Percentiles rank a stretch among this genome's conserved stretches.
These are phyloP conservation scores for Gentiana straminea DNA, from an alignment of 257 asterid genomes.

Conservation along the genomic window DNA sequence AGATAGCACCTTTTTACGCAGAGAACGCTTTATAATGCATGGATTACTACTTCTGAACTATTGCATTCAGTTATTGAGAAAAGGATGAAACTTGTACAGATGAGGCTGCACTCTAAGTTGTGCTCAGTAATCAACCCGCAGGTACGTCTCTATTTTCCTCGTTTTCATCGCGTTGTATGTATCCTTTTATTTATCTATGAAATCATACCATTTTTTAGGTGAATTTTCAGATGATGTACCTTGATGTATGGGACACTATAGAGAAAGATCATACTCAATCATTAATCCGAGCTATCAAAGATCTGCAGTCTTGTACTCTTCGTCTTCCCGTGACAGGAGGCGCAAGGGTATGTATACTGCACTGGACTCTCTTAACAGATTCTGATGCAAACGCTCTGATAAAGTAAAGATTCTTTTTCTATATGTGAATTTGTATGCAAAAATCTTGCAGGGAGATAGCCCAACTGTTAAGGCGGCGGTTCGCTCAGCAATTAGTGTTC, in stretches of 20 bases:
- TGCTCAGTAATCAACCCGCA: slow-evolving; percentile 53
- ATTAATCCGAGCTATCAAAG: slow-evolving; percentile 39
- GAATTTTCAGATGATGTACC: slow-evolving; percentile 40
- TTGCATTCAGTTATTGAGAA: slow-evolving; percentile 43
- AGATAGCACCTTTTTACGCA: slow-evolving; percentile 28
- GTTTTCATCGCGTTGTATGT: too few relatives aligned
- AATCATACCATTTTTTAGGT: not conserved
- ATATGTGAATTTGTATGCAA: too few relatives aligned
- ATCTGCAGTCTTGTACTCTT: slow-evolving; percentile 52
- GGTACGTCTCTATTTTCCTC: slow-evolving; percentile 32
- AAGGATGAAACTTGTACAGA: slow-evolving; percentile 53
- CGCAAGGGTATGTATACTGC: slow-evolving; percentile 41
- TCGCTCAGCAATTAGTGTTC: slow-evolving; percentile 64
- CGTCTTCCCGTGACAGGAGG: slow-evolving; percentile 68
- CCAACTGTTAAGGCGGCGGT: slow-evolving; percentile 55
- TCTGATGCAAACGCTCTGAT: too few relatives aligned
- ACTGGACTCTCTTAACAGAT: too few relatives aligned
- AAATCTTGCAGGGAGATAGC: slow-evolving; percentile 40
- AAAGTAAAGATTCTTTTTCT: too few relatives aligned
- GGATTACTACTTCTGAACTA: slow-evolving; percentile 42
- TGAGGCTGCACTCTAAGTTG: slow-evolving; percentile 54
- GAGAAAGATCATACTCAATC: slow-evolving; percentile 56
- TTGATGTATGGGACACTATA: slow-evolving; percentile 56
- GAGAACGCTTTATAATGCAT: slow-evolving; percentile 49
- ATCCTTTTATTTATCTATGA: too few relatives aligned